These are phyloP conservation scores for Blastobotrys illinoisensis DNA, from an alignment of 1,139 yeast species.

Conservation along the genomic window DNA sequence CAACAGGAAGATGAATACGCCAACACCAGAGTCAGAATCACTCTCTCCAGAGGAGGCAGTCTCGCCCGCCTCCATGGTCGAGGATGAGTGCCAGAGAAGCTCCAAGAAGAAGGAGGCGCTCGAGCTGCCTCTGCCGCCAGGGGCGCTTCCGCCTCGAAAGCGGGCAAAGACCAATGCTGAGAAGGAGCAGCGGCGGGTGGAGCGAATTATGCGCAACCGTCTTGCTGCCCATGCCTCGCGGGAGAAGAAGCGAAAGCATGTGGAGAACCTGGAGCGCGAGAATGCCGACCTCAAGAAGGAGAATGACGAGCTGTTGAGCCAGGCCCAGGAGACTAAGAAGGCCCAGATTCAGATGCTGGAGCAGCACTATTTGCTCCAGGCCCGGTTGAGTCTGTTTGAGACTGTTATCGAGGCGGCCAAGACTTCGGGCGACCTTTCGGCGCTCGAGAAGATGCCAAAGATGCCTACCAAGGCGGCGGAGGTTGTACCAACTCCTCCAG, in stretches of 20 bases:
- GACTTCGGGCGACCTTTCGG: slow-evolving; percentile 27
- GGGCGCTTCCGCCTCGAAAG: slow-evolving; percentile 83
- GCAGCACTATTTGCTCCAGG: slow-evolving; percentile 23
- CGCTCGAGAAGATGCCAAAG: slow-evolving; percentile 19
- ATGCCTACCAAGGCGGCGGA: slow-evolving; percentile 5
- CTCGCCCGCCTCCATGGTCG: neutral
- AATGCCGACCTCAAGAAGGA: slow-evolving; percentile 29
- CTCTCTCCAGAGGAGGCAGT: slow-evolving; percentile 1
- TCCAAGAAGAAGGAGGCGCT: slow-evolving; percentile 15
- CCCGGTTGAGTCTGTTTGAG: slow-evolving; percentile 27
- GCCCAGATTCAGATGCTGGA: slow-evolving; percentile 23
- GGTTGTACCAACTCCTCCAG: slow-evolving; percentile 8
- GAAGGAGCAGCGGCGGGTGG: slow-evolving; percentile 92
- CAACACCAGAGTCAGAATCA: slow-evolving; percentile 10
- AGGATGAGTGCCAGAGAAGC: neutral
- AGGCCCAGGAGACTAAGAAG: slow-evolving; percentile 23
- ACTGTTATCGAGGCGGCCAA: slow-evolving; percentile 27
- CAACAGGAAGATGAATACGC: slow-evolving; percentile 7
- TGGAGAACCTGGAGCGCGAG: slow-evolving; percentile 68
- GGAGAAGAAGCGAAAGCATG: slow-evolving; percentile 90
- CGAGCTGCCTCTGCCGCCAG: slow-evolving; percentile 34
- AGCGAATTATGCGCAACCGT: slow-evolving; percentile 86
- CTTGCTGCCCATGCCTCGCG: slow-evolving; percentile 97
- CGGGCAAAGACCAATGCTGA: slow-evolving; percentile 96
- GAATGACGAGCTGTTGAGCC: slow-evolving; percentile 25